Base-by-base conservation (phyloP, 2,329 filamentous ascomycete species). In the Fusarium sp. region DNA sequence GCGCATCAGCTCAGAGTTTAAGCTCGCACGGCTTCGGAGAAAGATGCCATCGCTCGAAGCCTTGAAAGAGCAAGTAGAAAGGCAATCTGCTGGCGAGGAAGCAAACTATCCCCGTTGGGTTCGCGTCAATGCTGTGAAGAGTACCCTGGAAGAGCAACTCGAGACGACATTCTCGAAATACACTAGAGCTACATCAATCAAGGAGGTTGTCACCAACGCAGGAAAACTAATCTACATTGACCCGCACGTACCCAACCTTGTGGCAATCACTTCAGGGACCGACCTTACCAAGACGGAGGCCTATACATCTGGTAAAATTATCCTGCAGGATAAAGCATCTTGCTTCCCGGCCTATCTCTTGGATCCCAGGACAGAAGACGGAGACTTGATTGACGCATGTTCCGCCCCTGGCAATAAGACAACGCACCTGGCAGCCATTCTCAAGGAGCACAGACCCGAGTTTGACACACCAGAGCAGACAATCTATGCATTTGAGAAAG, bases 361-460 rank as follows among this genome's bases (percentile, higher is more conserved):
- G 0, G 85, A 97, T 52, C 89, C 92, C 1, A 82, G 81, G 0
- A 82, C 88, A 10, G 83, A 87, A 59, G 88, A 91, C 68, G 93
- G 93, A 24, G 89, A 96, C 74, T 84, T 97, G 10, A 88, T 98
- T n/a, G 96, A 99, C 79, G 93, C 93, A 0, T 98, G 95, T 77
- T 93, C 96, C 0, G 96, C 96, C 1, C 96, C 96, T 2, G 96
- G 96, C 7, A 99, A 99, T 79, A 99, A 99, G 81, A 98, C 96
- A 2, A 98, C 95, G 9, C 96, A 98, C 78, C 81, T 97, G 46
- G 94, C 94, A 1, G 92, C 94, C 3, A 88, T 98, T 6, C 75
- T 96, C 49, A 83, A 78, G 53, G 81, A 79, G 49, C 81, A 80
- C 53, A 76, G 76, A 5, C 78, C 79, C 1, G 81, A 80, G 40